These are phyloP conservation scores for Emergomyces orientalis DNA, from an alignment of 2,329 filamentous ascomycete genomes.

Conservation along the genomic window DNA sequence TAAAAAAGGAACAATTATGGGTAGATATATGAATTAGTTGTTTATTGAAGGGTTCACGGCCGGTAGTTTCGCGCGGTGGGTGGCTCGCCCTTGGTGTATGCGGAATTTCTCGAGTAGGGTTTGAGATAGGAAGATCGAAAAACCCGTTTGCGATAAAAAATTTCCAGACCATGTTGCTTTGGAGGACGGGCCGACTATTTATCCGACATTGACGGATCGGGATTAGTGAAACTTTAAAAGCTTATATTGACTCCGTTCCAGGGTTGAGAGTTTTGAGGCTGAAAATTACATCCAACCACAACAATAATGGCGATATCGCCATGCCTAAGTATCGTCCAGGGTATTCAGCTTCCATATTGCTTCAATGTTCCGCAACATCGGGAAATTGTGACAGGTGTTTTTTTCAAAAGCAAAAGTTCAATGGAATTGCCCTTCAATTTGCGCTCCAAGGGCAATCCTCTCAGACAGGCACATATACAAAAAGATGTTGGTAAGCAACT, in stretches of 20 bases:
- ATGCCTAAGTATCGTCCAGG: too few relatives aligned
- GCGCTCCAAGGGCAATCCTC: not conserved
- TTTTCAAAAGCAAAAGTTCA: too few relatives aligned
- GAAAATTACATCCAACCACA: not conserved
- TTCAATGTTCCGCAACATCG: not conserved
- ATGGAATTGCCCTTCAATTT: too few relatives aligned
- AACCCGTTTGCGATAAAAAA: not conserved
- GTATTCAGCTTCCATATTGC: too few relatives aligned
- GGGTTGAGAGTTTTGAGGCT: not conserved
- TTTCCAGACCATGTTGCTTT: not conserved
- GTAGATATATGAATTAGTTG: not conserved
- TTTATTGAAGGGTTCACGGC: conserved; percentile 8
- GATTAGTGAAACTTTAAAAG: not conserved
- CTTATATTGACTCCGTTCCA: not conserved
- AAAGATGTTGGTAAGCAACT: too few relatives aligned
- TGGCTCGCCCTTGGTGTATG: conserved; percentile 6
- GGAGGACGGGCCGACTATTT: not conserved
- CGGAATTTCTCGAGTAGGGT: not conserved
- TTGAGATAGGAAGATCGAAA: not conserved
- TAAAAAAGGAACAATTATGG: not conserved
- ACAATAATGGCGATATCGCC: not conserved
- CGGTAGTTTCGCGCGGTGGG: not conserved
- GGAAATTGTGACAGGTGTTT: not conserved
- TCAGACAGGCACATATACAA: not conserved
- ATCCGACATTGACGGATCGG: not conserved